Base-by-base conservation (phyloP, 2,329 filamentous ascomycete species). In the Dactylonectria macrodidyma region DNA sequence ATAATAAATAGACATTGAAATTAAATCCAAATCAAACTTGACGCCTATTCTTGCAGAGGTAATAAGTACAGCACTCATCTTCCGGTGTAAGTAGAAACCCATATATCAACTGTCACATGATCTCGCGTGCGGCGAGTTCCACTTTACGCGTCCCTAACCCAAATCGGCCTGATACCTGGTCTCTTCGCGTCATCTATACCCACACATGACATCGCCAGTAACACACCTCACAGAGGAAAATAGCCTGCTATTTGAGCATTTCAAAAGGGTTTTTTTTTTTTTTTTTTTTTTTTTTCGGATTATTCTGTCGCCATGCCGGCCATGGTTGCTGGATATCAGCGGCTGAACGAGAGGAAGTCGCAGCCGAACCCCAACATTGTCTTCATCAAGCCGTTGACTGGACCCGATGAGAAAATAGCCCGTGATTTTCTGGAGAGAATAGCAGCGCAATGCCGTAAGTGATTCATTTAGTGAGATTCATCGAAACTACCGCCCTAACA, bases 301-400 rank as follows among this genome's bases (percentile, higher is more conserved):
- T 30, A n/a, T 22, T 12, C 9, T 11, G 16, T 22, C 9, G 7
- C 6, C 5, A 30, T 56, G 12, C 55, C 41, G 22, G 51, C 50
- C 5, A 96, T 96, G 93, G 92, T 93, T 57, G 83, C 94, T 64
- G 93, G 93, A 60, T 93, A 94, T 77, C 89, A 94, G 82, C 89
- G 94, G 69, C 85, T 97, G 58, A 97, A 97, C 76, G 91, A 90
- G 73, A 92, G 88, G 76, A 88, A 86, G 52, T 89, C 91, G 61
- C 91, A 93, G 66, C 93, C 94, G 8, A 97, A 96, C 75, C 85
- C 89, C 24, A 88, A 90, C 67, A 93, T 97, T 73, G 89, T 93
- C 78, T 97, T 97, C 84, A 95, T 97, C 82, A 95, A 95, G 76
- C 91, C 94, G 1, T 84, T 95, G 0, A 86, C 90, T 14, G 92